These are phyloP conservation scores for Barnettozyma siamensis DNA, from an alignment of 805 yeast genomes.

Conservation along the genomic window DNA sequence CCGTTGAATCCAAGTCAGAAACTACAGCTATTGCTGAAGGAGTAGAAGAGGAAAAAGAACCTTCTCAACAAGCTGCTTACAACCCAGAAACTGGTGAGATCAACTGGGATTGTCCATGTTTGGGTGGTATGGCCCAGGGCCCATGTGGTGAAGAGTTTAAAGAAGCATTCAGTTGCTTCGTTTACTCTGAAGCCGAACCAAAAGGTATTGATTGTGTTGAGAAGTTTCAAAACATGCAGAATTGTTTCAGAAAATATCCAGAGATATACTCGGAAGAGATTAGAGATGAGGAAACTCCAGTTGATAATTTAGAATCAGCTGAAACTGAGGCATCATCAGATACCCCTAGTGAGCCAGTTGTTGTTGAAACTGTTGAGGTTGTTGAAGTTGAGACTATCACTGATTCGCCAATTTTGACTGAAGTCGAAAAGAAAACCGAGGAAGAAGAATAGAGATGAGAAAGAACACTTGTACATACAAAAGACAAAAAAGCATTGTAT, in stretches of 20 bases:
- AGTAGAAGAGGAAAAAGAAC: conserved; percentile 34
- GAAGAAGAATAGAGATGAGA: background rate
- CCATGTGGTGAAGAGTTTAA: conserved; percentile 97
- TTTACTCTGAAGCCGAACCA: conserved; percentile 90
- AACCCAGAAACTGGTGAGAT: conserved; percentile 97
- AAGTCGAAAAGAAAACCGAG: background rate
- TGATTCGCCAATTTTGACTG: background rate
- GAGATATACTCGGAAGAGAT: conserved; percentile 91
- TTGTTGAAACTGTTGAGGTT: conserved; percentile 13
- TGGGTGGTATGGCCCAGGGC: conserved; percentile 98
- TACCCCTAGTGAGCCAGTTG: conserved; percentile 4
- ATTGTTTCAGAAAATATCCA: conserved; percentile 88
- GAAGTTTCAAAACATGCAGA: conserved; percentile 87
- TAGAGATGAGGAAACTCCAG: conserved; percentile 62
- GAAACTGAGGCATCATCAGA: too few species aligned
- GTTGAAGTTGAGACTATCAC: conserved; percentile 2
- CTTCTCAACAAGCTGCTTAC: conserved; percentile 58
- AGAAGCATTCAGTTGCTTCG: conserved; percentile 91
- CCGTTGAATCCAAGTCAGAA: conserved; percentile 5
- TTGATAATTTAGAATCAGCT: conserved; percentile 18
- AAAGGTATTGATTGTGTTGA: conserved; percentile 94
- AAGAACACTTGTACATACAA: background rate
- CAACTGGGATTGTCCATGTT: conserved; percentile 99
- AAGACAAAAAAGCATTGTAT: background rate
- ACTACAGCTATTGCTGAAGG: conserved; percentile 17